A percentile compares a stretch with the other conserved stretches of the same genome.
Conservation (phyloP, 2,329 filamentous ascomycete genomes). For the Alternaria infectoria region DNA sequence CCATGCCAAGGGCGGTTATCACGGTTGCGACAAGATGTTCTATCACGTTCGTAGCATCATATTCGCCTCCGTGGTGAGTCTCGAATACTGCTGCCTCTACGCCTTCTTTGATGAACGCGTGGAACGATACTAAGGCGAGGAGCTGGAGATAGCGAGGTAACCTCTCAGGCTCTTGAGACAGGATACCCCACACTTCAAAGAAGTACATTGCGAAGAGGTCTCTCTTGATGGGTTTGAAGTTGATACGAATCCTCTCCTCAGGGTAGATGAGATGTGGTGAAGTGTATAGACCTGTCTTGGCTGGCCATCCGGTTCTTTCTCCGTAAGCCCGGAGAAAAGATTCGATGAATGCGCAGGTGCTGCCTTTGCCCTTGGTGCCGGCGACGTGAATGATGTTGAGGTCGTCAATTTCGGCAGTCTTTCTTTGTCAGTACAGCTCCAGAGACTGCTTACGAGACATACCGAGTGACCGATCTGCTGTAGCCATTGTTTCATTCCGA, state of each 20-base stretch:
- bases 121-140: slow-evolving; percentile 56
- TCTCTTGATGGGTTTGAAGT: slow-evolving; percentile 24
- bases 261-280: slow-evolving; percentile 67
- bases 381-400: slow-evolving; percentile 71
- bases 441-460: neutral
- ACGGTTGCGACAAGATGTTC: slow-evolving; percentile 63
- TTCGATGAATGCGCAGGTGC: slow-evolving; percentile 71
- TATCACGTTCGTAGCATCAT: slow-evolving; percentile 70
- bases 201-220: slow-evolving; percentile 56
- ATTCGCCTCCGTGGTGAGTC: slow-evolving; percentile 64
- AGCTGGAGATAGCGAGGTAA: neutral
- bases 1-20: slow-evolving; percentile 71
- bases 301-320: slow-evolving; percentile 25
- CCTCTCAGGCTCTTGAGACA: neutral
- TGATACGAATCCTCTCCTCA: slow-evolving; percentile 48
- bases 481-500: slow-evolving; percentile 22
- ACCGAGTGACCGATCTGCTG: slow-evolving; percentile 18
- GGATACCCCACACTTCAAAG: neutral
- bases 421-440: neutral
- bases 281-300: slow-evolving; percentile 68
- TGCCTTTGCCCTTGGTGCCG: slow-evolving; percentile 80
- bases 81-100: slow-evolving; percentile 55
- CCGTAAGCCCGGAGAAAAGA: slow-evolving; percentile 66
- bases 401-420: slow-evolving; percentile 13
- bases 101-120: slow-evolving; percentile 68